Evolutionary conservation across 1,284 basidiomycete genomes (phyloP).

Genomic region (Apiotrichum laibachii): DNA sequence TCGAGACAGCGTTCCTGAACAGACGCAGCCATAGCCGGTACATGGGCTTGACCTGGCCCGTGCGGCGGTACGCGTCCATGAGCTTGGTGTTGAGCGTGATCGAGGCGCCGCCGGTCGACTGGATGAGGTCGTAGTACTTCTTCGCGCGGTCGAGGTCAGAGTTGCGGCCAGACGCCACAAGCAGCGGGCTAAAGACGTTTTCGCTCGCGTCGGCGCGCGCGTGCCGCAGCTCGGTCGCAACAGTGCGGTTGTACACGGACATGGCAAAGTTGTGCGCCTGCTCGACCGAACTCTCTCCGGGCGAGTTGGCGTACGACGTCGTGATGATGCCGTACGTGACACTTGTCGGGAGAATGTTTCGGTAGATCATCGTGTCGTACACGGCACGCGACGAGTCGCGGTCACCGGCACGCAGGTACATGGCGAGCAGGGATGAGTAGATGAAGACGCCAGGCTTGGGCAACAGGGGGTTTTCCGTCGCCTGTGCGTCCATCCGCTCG

Average conservation of each 20-base stretch:
- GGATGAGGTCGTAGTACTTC: conserved; percentile 53
- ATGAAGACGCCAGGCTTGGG: conserved; percentile 56
- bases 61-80: conserved; percentile 71
- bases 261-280: conserved; percentile 44
- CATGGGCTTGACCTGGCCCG: conserved; percentile 60
- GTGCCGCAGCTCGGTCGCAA: conserved; percentile 17
- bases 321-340: conserved; percentile 72
- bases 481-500: conserved; percentile 59
- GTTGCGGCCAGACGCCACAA: conserved; percentile 31
- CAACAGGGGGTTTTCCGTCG: conserved; percentile 37
- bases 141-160: conserved; percentile 55
- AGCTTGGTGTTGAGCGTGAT: conserved; percentile 57
- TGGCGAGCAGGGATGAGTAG: conserved; percentile 81
- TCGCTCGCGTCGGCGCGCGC: conserved; percentile 28
- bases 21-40: conserved; percentile 60
- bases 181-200: conserved; percentile 42
- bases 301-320: conserved; percentile 49
- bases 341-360: conserved; percentile 67
- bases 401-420: conserved; percentile 64
- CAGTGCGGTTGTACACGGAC: conserved; percentile 25
- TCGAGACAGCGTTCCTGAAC: conserved; percentile 8
- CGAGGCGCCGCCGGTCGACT: conserved; percentile 10
- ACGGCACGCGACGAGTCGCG: conserved; percentile 62
- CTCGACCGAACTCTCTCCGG: conserved; percentile 28
- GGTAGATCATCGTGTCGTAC: conserved; percentile 69